Evolutionary conservation across 495 filamentous ascomycete species (phyloP).

Genomic region (Neurospora africana): DNA sequence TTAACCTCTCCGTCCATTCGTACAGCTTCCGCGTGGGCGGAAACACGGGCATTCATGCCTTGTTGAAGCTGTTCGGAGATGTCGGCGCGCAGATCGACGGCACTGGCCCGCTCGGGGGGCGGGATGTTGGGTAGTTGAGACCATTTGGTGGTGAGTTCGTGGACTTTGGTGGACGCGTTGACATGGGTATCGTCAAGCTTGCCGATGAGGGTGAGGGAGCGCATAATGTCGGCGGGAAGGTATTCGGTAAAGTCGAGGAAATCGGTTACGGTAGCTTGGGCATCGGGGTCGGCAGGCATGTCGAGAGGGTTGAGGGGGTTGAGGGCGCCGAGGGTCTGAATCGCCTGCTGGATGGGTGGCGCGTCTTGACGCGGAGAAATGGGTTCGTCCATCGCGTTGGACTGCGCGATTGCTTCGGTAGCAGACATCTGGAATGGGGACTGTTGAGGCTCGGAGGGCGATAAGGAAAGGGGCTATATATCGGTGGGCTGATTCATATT

Average conservation of each 20-base stretch:
- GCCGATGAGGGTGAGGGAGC: constrained; percentile 79
- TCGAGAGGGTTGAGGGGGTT: constrained; percentile 22
- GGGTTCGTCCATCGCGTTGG: constrained; percentile 22
- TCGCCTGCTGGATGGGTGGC: constrained; percentile 18
- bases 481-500: background rate
- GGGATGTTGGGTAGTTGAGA: constrained; percentile 56
- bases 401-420: constrained; percentile 10
- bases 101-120: constrained; percentile 30
- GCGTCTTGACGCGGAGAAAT: constrained; percentile 30
- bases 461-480: background rate
- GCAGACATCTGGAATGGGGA: constrained; percentile 4
- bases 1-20: constrained; percentile 68
- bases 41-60: constrained; percentile 65
- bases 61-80: constrained; percentile 67
- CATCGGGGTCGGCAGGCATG: constrained; percentile 67
- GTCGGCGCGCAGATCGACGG: constrained; percentile 53
- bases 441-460: background rate
- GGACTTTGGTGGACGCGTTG: constrained; percentile 52
- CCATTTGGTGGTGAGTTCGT: constrained; percentile 65
- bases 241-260: constrained; percentile 96
- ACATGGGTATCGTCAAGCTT: constrained; percentile 67
- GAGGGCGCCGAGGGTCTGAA: constrained; percentile 21
- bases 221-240: constrained; percentile 83
- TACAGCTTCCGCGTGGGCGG: constrained; percentile 69
- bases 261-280: constrained; percentile 87